phyloP scores from a whole-genome alignment of 768 basidiomycete species.

The Amanita thiersii region DNA sequence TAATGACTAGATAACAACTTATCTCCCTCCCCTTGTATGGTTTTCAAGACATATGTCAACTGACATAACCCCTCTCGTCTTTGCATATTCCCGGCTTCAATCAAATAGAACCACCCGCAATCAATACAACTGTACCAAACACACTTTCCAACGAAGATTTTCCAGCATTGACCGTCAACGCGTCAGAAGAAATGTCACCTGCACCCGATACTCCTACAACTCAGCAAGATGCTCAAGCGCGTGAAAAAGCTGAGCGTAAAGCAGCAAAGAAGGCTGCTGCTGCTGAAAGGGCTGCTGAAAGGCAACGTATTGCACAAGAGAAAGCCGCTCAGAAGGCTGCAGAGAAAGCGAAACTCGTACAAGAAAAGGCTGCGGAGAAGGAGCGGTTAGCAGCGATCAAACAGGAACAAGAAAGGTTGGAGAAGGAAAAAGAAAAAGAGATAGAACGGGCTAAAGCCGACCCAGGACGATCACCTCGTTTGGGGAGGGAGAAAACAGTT shows the following conservation, averaged over 20 bases:
- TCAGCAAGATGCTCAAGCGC: conserved; percentile 5
- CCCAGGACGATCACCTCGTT: conserved; percentile 21
- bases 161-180: conserved; percentile 49
- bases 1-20: conserved; percentile 21
- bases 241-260: conserved; percentile 51
- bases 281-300: conserved; percentile 53
- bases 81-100: conserved; percentile 6
- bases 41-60: conserved; percentile 33
- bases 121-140: conserved; percentile 34
- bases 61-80: conserved; percentile 28
- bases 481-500: conserved; percentile 12
- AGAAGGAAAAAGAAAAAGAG: conserved; percentile 21
- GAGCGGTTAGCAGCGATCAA: conserved; percentile 33
- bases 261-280: conserved; percentile 59
- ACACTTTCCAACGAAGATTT: conserved; percentile 67
- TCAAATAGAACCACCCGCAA: background rate
- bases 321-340: conserved; percentile 46
- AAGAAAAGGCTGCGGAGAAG: conserved; percentile 49
- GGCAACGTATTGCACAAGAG: conserved; percentile 48
- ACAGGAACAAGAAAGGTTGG: conserved; percentile 24
- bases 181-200: conserved; percentile 21
- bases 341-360: conserved; percentile 44
- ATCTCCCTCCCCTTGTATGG: conserved; percentile 42
- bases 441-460: conserved; percentile 30
- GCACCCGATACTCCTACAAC: conserved; percentile 12